Conservation (phyloP, 2,329 filamentous ascomycete species). For the Pseudogymnoascus verrucosus region DNA sequence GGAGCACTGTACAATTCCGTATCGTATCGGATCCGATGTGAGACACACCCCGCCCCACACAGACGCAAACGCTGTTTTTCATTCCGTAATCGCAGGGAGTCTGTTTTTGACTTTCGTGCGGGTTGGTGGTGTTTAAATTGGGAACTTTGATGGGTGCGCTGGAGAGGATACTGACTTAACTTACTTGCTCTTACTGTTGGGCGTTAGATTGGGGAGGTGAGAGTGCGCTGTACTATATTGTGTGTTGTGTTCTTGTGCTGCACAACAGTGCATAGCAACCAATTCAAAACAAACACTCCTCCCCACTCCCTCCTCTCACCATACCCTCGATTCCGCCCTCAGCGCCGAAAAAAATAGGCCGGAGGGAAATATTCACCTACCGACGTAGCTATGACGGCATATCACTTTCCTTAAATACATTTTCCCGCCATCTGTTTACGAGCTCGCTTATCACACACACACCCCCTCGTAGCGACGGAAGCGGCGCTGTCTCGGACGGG, state of each 20-base stretch:
- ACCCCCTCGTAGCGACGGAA: background rate
- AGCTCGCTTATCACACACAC: background rate
- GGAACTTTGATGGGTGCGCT: background rate
- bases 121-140: background rate
- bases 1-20: background rate
- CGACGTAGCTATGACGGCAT: conserved; percentile 1
- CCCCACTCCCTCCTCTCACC: background rate
- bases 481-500: background rate
- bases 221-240: background rate
- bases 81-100: background rate
- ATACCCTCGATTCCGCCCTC: background rate
- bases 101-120: background rate
- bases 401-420: background rate
- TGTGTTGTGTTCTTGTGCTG: background rate
- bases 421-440: background rate
- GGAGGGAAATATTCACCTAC: background rate
- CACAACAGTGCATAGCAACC: background rate
- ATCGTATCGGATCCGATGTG: background rate
- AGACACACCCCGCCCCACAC: background rate
- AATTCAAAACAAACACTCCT: background rate
- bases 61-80: background rate
- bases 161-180: background rate
- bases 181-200: background rate
- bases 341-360: background rate
- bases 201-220: background rate